Evolutionary conservation across 495 filamentous ascomycete genomes (phyloP).

Genomic region (Cenococcum geophilum): DNA sequence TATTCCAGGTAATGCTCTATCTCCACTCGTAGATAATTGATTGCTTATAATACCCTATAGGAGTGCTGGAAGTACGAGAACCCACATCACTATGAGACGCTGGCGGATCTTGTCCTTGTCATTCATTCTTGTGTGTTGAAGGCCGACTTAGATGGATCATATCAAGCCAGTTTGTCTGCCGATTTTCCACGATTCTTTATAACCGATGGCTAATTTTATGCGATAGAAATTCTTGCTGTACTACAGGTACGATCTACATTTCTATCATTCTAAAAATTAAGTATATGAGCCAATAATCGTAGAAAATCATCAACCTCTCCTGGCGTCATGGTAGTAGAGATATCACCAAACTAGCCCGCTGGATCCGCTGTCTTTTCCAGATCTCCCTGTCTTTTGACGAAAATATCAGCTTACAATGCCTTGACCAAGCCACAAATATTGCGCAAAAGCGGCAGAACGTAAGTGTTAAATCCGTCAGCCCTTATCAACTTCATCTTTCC

Average conservation of each 20-base stretch:
- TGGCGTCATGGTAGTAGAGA: conserved; percentile 50
- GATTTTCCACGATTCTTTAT: neutral
- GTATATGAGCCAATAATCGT: conserved; percentile 17
- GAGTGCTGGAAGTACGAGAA: conserved; percentile 30
- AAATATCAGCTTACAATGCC: conserved; percentile 31
- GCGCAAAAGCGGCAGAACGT: conserved; percentile 28
- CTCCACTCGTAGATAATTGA: conserved; percentile 19
- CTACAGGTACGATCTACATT: conserved; percentile 30
- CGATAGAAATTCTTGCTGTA: conserved; percentile 40
- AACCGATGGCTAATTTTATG: neutral
- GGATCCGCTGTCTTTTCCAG: conserved; percentile 67
- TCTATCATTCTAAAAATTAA: no score
- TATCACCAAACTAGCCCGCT: conserved; percentile 55
- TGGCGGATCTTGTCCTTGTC: conserved; percentile 37
- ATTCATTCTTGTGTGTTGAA: conserved; percentile 25
- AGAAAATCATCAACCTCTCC: conserved; percentile 58
- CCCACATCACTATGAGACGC: conserved; percentile 32
- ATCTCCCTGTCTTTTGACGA: conserved; percentile 47
- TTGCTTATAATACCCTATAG: neutral
- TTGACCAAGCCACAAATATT: conserved; percentile 37
- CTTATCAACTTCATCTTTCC: neutral
- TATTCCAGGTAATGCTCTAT: conserved; percentile 49
- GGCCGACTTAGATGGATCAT: conserved; percentile 10
- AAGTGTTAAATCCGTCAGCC: conserved; percentile 8
- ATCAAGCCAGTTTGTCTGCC: conserved; percentile 24